Conservation (phyloP, 495 filamentous ascomycete species). For the Bathelium albidoporum region DNA sequence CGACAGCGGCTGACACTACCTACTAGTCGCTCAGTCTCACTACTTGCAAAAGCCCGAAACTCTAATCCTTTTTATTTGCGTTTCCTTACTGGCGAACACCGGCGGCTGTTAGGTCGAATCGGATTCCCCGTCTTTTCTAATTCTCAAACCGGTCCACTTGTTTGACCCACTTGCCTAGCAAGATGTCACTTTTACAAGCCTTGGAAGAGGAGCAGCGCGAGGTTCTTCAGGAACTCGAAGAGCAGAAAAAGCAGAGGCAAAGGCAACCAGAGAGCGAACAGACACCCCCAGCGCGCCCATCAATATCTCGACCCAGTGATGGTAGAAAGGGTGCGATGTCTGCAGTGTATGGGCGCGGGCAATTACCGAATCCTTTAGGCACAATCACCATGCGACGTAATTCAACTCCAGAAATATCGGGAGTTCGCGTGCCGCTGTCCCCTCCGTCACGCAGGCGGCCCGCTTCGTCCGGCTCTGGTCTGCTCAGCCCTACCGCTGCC, state of each 20-base stretch:
- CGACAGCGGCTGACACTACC: not conserved
- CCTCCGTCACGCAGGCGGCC: conserved; percentile 7
- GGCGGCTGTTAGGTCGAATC: not conserved
- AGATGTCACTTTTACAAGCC: conserved; percentile 56
- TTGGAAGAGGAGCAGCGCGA: conserved; percentile 65
- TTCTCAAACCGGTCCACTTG: too few relatives aligned
- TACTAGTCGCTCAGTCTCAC: not conserved
- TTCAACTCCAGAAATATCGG: conserved; percentile 24
- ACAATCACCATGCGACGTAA: conserved; percentile 24
- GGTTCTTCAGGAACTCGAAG: conserved; percentile 54
- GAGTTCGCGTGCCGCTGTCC: conserved; percentile 19
- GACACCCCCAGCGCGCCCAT: not conserved
- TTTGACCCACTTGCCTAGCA: too few relatives aligned
- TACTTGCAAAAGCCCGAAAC: too few relatives aligned
- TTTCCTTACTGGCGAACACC: not conserved
- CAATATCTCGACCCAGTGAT: conserved; percentile 11
- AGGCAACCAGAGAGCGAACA: not conserved
- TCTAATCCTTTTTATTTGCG: not conserved
- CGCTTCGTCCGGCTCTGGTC: conserved; percentile 10
- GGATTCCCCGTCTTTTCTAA: too few relatives aligned
- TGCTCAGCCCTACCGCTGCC: conserved; percentile 12
- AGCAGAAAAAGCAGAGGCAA: conserved; percentile 9
- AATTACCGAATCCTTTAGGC: conserved; percentile 36
- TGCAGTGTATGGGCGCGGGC: conserved; percentile 19
- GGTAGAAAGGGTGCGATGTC: conserved; percentile 45